Conservation (phyloP, 169 alveolate genomes). For the Pseudocohnilembus persalinus region DNA sequence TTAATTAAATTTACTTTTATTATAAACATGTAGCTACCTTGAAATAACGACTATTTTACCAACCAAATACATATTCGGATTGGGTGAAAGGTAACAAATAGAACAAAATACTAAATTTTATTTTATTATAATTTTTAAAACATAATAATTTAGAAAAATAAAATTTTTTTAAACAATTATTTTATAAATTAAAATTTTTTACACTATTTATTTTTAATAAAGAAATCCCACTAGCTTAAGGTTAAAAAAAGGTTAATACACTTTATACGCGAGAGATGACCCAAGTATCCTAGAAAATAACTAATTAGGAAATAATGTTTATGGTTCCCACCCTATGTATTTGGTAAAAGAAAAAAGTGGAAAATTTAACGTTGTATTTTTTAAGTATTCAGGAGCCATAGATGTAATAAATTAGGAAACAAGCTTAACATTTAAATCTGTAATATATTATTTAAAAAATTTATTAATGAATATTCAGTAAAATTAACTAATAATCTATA, state of each 20-base stretch:
- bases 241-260: slow-evolving; percentile 37
- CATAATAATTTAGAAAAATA: too few species aligned
- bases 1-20: too few species aligned
- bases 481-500: too few species aligned
- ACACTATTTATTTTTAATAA: too few species aligned
- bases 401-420: slow-evolving; percentile 29
- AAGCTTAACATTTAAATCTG: slow-evolving; percentile 27
- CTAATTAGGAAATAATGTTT: slow-evolving; percentile 30
- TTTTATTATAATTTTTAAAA: too few species aligned
- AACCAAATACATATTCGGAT: slow-evolving; percentile 37
- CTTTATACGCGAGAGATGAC: slow-evolving; percentile 33
- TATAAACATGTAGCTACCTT: neutral
- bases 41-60: slow-evolving; percentile 35
- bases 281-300: slow-evolving; percentile 31
- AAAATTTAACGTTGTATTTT: slow-evolving; percentile 36
- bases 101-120: too few species aligned
- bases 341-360: slow-evolving; percentile 49
- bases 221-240: slow-evolving; percentile 40
- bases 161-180: too few species aligned
- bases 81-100: too few species aligned
- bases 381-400: slow-evolving; percentile 35
- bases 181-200: too few species aligned
- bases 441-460: neutral
- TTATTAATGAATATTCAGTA: too few species aligned
- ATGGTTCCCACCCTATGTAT: slow-evolving; percentile 50